A percentile compares a stretch with the other conserved stretches of the same genome.
Evolutionary conservation across 352 stramenopile species (phyloP).

Genomic region (Pythium chondricola): DNA sequence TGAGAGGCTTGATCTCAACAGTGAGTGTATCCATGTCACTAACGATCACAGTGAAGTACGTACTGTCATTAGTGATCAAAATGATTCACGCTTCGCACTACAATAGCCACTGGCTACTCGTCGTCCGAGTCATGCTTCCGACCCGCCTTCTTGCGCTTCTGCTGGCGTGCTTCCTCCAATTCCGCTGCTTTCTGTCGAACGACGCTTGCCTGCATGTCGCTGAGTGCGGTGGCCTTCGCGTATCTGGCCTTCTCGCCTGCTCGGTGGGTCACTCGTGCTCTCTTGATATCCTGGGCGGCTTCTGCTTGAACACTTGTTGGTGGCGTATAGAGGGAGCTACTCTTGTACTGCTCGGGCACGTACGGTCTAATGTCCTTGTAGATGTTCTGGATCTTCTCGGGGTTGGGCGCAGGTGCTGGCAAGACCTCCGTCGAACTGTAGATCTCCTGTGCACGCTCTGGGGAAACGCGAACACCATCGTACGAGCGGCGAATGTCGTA

Average conservation of each 20-base stretch:
- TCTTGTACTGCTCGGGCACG: neutral
- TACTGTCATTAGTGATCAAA: neutral
- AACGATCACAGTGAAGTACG: neutral
- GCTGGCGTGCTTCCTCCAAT: neutral
- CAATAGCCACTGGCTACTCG: too few species aligned
- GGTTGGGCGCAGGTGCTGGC: neutral
- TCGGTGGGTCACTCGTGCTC: too few species aligned
- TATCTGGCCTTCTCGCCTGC: too few species aligned
- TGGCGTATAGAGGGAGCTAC: neutral
- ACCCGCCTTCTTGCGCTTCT: neutral
- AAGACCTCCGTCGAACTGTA: neutral
- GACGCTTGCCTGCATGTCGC: too few species aligned
- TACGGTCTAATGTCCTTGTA: neutral
- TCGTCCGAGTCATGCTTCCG: neutral
- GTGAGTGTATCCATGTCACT: neutral
- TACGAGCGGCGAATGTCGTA: neutral
- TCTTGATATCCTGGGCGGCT: neutral
- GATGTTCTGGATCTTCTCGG: neutral
- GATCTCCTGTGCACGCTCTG: neutral
- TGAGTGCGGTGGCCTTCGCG: too few species aligned
- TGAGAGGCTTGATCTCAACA: neutral
- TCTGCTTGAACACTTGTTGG: neutral
- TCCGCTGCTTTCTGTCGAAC: too few species aligned
- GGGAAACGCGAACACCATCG: neutral
- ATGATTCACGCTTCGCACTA: too few species aligned